Percentiles rank a stretch among this genome's conserved stretches.
Evolutionary conservation across 345 rosid genomes (phyloP).

Genomic region (Camelina sativa): DNA sequence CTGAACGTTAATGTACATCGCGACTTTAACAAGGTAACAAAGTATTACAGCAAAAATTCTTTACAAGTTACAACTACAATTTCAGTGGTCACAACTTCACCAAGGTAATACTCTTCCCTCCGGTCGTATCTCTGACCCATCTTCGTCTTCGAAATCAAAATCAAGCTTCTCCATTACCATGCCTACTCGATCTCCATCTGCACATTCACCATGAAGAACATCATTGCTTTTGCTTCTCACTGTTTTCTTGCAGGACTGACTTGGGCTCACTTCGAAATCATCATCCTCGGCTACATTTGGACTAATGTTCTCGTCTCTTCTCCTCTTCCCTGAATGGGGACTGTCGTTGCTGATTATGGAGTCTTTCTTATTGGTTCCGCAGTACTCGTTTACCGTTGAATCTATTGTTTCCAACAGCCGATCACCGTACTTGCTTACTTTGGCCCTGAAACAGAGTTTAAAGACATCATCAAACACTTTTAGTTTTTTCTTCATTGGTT

Average conservation of each 20-base stretch:
- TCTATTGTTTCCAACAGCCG: slow-evolving; percentile 84
- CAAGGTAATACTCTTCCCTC: slow-evolving; percentile 49
- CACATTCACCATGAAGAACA: slow-evolving; percentile 20
- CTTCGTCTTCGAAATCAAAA: slow-evolving; percentile 34
- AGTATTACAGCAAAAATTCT: neutral
- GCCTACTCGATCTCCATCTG: slow-evolving; percentile 21
- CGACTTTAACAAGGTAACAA: slow-evolving; percentile 5
- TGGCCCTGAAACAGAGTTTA: slow-evolving; percentile 56
- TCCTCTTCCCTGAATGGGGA: slow-evolving; percentile 68
- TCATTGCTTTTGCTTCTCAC: slow-evolving; percentile 40
- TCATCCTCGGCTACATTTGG: slow-evolving; percentile 49
- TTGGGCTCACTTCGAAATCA: slow-evolving; percentile 67
- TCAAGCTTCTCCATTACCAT: slow-evolving; percentile 42
- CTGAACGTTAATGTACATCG: slow-evolving; percentile 4
- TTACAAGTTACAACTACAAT: slow-evolving; percentile 28
- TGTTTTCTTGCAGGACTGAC: slow-evolving; percentile 68
- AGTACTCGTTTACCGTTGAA: slow-evolving; percentile 61
- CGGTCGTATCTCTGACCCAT: slow-evolving; percentile 39
- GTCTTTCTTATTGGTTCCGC: slow-evolving; percentile 54
- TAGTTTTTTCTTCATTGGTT: slow-evolving; percentile 11
- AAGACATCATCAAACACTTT: neutral
- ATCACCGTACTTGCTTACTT: slow-evolving; percentile 80
- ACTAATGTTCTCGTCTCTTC: slow-evolving; percentile 61
- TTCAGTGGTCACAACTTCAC: slow-evolving; percentile 35
- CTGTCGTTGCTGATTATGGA: slow-evolving; percentile 66